A percentile compares a stretch with the other conserved stretches of the same genome.
These are phyloP conservation scores for Hydnomerulius pinastri DNA, from an alignment of 768 basidiomycete genomes.

Conservation along the genomic window DNA sequence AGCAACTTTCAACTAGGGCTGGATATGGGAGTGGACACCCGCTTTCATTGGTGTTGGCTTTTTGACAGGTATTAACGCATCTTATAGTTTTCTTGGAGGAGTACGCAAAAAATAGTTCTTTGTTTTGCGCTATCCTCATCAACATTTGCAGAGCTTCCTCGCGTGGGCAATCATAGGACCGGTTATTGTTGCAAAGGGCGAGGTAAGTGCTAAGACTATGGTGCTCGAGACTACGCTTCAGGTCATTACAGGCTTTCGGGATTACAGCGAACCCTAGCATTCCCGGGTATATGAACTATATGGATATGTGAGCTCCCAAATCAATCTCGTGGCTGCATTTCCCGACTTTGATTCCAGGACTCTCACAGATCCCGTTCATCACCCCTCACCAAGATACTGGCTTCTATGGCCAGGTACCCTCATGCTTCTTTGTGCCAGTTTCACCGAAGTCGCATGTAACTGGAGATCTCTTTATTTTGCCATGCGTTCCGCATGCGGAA, in stretches of 20 bases:
- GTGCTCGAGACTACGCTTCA: neutral
- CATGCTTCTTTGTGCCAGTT: constrained; percentile 57
- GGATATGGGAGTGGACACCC: constrained; percentile 44
- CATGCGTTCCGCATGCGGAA: neutral
- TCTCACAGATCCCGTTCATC: constrained; percentile 44
- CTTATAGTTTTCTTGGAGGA: constrained; percentile 49
- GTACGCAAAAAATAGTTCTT: constrained; percentile 34
- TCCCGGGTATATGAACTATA: constrained; percentile 28
- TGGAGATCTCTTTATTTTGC: constrained; percentile 21
- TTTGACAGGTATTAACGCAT: constrained; percentile 57
- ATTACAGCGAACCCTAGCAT: constrained; percentile 8
- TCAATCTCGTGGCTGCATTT: neutral
- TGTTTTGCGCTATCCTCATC: neutral
- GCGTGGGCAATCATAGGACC: constrained; percentile 68
- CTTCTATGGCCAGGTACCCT: constrained; percentile 34
- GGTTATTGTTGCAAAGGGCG: constrained; percentile 50
- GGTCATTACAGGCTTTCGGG: constrained; percentile 17
- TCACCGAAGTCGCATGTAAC: constrained; percentile 26
- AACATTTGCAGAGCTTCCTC: constrained; percentile 45
- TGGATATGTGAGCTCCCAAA: constrained; percentile 13
- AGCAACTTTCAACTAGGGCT: too few relatives aligned
- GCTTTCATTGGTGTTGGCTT: constrained; percentile 63
- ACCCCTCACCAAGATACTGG: constrained; percentile 61
- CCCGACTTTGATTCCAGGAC: constrained; percentile 27
- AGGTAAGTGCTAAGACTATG: neutral